Conservation (phyloP, 2,329 filamentous ascomycete species). For the Penicillium sp. region DNA sequence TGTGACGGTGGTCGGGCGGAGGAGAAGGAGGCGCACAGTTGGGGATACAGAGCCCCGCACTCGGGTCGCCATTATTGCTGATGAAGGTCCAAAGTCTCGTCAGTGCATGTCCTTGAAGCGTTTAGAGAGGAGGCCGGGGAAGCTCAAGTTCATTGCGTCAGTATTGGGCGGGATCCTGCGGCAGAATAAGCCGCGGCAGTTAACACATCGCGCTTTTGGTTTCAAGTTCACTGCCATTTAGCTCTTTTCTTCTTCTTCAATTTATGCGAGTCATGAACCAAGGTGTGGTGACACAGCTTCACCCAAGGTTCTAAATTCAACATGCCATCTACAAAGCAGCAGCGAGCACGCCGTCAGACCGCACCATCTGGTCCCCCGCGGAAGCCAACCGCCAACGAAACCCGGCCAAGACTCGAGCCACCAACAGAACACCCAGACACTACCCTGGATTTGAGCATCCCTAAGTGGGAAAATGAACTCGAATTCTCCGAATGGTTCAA, state of each 20-base stretch:
- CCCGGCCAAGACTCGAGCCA: conserved; percentile 23
- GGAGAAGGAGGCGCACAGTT: conserved; percentile 31
- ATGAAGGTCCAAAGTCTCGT: not conserved
- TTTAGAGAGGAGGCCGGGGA: conserved; percentile 19
- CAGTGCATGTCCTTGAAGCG: conserved; percentile 9
- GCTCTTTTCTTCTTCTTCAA: conserved; percentile 6
- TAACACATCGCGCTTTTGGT: conserved; percentile 28
- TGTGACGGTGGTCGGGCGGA: conserved; percentile 28
- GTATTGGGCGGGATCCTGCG: conserved; percentile 36
- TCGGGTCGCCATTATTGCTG: conserved; percentile 39
- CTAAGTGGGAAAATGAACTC: conserved; percentile 56
- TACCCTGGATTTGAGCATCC: conserved; percentile 17
- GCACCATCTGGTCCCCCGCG: conserved; percentile 43
- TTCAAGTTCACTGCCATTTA: conserved; percentile 6
- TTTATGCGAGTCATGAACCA: conserved; percentile 20
- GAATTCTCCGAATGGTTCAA: conserved; percentile 66
- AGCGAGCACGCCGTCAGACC: conserved; percentile 46
- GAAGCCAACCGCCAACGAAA: conserved; percentile 35
- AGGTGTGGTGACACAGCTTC: not conserved
- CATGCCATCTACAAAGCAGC: conserved; percentile 39
- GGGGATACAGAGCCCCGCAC: conserved; percentile 34
- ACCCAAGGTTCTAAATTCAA: conserved; percentile 22
- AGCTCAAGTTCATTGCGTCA: conserved; percentile 37
- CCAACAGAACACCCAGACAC: conserved; percentile 19
- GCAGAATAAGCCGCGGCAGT: conserved; percentile 44